Base-by-base conservation (phyloP, 345 rosid genomes). In the Eucalyptus victrix region DNA sequence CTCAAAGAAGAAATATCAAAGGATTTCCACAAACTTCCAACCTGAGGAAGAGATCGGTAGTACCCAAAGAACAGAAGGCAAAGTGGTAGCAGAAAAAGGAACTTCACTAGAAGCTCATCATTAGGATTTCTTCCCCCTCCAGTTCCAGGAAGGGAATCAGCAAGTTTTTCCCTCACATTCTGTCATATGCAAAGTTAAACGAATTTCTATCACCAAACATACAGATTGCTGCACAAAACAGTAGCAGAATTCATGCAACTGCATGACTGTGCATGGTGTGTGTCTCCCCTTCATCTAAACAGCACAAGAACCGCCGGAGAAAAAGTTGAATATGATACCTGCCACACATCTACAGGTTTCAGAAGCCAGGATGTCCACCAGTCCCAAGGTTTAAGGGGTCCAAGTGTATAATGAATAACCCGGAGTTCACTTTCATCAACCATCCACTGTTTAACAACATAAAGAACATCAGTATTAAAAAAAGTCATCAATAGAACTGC, bases 301-400 rank as follows among this genome's bases (percentile, higher is more conserved):
- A 44, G 45, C 80, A 18, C 8, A 81, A 81, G 53, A 89, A 86
- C 37, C 13, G 34, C 60, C 8, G 4, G 18, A 40, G 40, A 89
- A 83, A 15, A 89, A 45, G 90, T 76, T 88, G 12, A 16, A 86
- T 54, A 40, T 45, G 14, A 32, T 94, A 97, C 99, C 97, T 97
- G 99, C 99, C 99, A 97, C 67, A 95, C 97, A 90, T 97, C 98
- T 90, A 97, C 99, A 49, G 98, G 99, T 92, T 96, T 96, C 90
- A 97, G 92, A 42, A 97, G 96, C 99, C 99, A 97, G 72, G 98
- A 95, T 34, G 99, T 97, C 97, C 98, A 96, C 98, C 99, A 97
- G 90, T 97, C 99, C 99, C 99, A 97, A 88, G 99, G 99, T 90
- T 97, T 97, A 87, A 96, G 96, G 72, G 98, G 98, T 28, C 99